Base-by-base conservation (phyloP, 2,329 filamentous ascomycete genomes). In the Bisporella sp. region DNA sequence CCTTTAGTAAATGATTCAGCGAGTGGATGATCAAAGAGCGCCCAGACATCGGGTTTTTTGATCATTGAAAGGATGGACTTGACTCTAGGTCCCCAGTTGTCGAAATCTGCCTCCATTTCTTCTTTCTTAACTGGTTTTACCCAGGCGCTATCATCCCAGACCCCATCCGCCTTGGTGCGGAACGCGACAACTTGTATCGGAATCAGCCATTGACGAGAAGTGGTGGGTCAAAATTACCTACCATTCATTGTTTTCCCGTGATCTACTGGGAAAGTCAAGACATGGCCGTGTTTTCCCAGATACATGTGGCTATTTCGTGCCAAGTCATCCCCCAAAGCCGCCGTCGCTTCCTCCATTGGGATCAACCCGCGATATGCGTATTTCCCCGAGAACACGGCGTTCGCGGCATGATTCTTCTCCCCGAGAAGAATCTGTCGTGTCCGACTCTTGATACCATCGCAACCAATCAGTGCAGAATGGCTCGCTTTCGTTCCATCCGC, bases 281-380 rank as follows among this genome's bases (percentile, higher is more conserved):
- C 58, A 61, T 86, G 82, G 0, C 75, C 78, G 47, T 71, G 65
- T 0, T 74, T 75, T 0, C 80, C 82, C 39, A 66, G 29, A 44
- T 64, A 61, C 48, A 78, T 71, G 60, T 76, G 74, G 12, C 70
- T 65, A 11, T 75, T 78, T 29, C 62, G 58, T 1, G 76, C 73
- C 39, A 74, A 66, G 39, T 78, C 66, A 7, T 72, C 62, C 2
- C 78, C 76, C 3, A 85, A 56, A 2, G 71, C 69, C 8, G 67
- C 61, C 1, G 69, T 62, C 0, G 78, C 80, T 11, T 72, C 63
- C 1, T 71, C 67, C 72, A 85, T 85, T 0, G 81, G 78, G 1
- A 85, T 70, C 2, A 87, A 64, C 0, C 77, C 77, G 5, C 83
- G 73, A 64, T 82, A 87, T 35, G 78, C 82, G 64, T 78, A 79